Base-by-base conservation (phyloP, 371 early-diverging fungal species). In the Batkoa obscura region DNA sequence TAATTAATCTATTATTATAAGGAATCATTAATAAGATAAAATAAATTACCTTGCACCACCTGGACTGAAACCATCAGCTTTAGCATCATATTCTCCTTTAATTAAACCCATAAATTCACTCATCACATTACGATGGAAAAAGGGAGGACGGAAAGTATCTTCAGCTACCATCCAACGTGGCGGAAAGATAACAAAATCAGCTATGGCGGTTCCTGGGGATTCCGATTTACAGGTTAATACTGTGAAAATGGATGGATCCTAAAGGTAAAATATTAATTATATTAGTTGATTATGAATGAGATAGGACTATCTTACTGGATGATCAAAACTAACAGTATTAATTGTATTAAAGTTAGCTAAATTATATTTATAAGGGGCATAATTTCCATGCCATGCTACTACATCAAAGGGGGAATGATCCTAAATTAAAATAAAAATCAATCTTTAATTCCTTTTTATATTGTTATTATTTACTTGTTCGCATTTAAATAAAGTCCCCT, bases 301-400 rank as follows among this genome's bases (percentile, higher is more conserved):
- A 2, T n/a, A n/a, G n/a, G 36, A 1, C 5, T 17, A 12, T 64
- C 73, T 67, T 74, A 81, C 80, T 50, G 83, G 69, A 64, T 94
- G 95, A 68, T 95, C 95, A 66, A 74, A 91, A 8, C 89, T 81
- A 9, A 92, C 90, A 1, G 88, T 83, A 68, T 88, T 88, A 66
- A 95, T 71, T 38, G 78, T 81, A 63, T 79, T 81, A 71, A 94
- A 94, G 46, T 78, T 70, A 41, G 75, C 76, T 49, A 94, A 74
- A 66, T 91, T 78, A 66, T 96, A 94, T 70, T 94, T 94, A 77
- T 76, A 95, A 0, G 97, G 97, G 2, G 81, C 87, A 67, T 93
- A 94, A 73, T 94, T 94, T 42, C 97, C 95, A 65, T 94, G 93
- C 94, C 97, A 96, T 2, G 93, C 94, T 34, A 94, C 95, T 0